Evolutionary conservation across 2,329 filamentous ascomycete species (phyloP), one percentile per base, ranked within the genome.

Genomic region (Leptographium flavum): DNA sequence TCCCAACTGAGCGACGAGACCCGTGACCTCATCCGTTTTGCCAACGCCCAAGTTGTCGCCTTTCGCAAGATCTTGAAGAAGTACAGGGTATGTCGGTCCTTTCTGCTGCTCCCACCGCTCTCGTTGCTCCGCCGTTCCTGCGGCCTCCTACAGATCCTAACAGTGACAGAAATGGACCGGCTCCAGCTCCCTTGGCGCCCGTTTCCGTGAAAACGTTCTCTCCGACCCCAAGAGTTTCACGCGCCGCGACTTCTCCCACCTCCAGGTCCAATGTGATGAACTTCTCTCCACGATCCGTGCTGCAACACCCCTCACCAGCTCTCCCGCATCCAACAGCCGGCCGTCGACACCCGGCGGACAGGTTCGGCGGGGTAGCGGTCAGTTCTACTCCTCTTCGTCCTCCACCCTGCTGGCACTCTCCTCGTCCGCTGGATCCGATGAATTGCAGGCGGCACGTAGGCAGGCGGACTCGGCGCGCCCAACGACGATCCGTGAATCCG

Each of bases 41-140:
- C 81, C 50, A 71, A 74, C 48, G 81, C 82, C 2, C 86, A 93
- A 57, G 70, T 79, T 10, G 74, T 81, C 5, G 86, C 82, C 4
- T 88, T 93, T 55, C 74, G 76, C 45, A 93, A 93, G 63, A 80
- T 93, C 32, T 66, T 88, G 30, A 92, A 56, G 60, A 93, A 93
- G 58, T 90, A 92, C 63, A 74, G 70, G 67, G 74, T 76, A 63
- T n/a, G 63, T 43, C n/a, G n/a, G n/a, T n/a, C n/a, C n/a, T n/a
- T n/a, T n/a, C n/a, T 35, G 15, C 35, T 28, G n/a, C 17, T 17
- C 39, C 45, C 50, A 15, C 47, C 46, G 32, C 38, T 42, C 19
- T 41, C 7, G 10, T 14, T 15, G 7, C 3, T 11, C 17, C 11
- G 30, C 7, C 5, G 15, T 22, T 27, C 10, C 33, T 27, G 13